Base-by-base conservation (phyloP, 257 asterid species). In the Solanum tacnaense region DNA sequence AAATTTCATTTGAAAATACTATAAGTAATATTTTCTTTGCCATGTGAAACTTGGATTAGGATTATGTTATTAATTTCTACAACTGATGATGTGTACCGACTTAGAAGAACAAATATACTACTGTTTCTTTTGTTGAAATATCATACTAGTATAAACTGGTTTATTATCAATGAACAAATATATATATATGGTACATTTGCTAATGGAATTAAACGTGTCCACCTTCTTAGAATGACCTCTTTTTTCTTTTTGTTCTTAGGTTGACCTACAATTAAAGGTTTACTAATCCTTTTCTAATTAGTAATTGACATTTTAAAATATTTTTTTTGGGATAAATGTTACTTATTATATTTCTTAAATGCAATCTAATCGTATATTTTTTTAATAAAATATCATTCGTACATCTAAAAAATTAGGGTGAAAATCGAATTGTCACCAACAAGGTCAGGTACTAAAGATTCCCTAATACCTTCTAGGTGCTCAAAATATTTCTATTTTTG, bases 241-340 rank as follows among this genome's bases (percentile, higher is more conserved):
- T 15, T 31, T 67, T 67, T 67, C 35, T 29, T 31, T 27, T 68
- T 68, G 35, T 70, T 32, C 44, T 34, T 41, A 41, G 46, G 1
- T 41, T 73, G 44, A 34, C 44, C 27, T 32, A 71, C 38, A 32
- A 32, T 18, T 13, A 27, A 27, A 6, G 58, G 23, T 6, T 76
- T 76, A 76, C 21, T 72, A 72, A n/a, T n/a, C 83, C 21, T 75
- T 75, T 75, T 38, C 83, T 76, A 76, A 38, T 38, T 76, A 76
- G 27, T 76, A 49, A 49, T 13, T 38, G 84, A 38, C 21, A 75
- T 12, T 16, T 23, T 74, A 0, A 29, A 31, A 29, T 68, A 29
- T 4, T 13, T 13, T 31, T 16, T 68, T 32, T 16, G 25, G 7
- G 27, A 73, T 73, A 5, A 18, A 34, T 18, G 38, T 32, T 49